phyloP scores from a whole-genome alignment of 2,329 filamentous ascomycete genomes.

The Penicillium janthinellum region DNA sequence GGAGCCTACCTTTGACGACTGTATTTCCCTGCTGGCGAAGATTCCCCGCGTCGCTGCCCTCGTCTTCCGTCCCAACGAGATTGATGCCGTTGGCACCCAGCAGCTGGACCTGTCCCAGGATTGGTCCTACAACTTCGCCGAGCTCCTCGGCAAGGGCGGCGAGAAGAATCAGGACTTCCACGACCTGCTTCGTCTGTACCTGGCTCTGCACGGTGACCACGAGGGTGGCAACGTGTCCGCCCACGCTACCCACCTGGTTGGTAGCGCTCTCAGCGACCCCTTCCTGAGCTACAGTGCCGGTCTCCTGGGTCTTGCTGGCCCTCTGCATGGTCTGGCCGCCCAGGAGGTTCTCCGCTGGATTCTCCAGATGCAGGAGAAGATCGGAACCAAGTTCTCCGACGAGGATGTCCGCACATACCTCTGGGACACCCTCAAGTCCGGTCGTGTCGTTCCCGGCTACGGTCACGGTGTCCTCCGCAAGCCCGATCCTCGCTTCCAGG shows the following conservation, averaged over 20 bases:
- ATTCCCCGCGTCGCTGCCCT: constrained; percentile 95
- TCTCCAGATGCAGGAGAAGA: constrained; percentile 87
- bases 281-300: constrained; percentile 96
- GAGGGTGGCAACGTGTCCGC: constrained; percentile 98
- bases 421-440: constrained; percentile 89
- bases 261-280: constrained; percentile 88
- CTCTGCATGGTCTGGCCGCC: constrained; percentile 86
- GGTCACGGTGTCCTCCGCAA: constrained; percentile 95
- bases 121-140: constrained; percentile 98
- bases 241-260: constrained; percentile 91
- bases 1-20: constrained; percentile 97
- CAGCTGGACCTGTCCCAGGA: constrained; percentile 81
- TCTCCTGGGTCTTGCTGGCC: constrained; percentile 92
- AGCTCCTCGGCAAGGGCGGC: constrained; percentile 88
- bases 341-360: constrained; percentile 98
- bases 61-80: constrained; percentile 88
- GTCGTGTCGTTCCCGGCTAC: constrained; percentile 91
- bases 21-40: constrained; percentile 90
- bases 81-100: constrained; percentile 72
- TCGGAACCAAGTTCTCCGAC: constrained; percentile 76
- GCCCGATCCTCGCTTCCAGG: constrained; percentile 94
- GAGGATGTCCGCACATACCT: constrained; percentile 85
- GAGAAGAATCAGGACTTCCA: constrained; percentile 75
- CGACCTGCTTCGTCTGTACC: constrained; percentile 88
- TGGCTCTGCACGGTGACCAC: constrained; percentile 96